Evolutionary conservation across 208 protist species (phyloP).

Genomic region (Naegleria gruberi): DNA sequence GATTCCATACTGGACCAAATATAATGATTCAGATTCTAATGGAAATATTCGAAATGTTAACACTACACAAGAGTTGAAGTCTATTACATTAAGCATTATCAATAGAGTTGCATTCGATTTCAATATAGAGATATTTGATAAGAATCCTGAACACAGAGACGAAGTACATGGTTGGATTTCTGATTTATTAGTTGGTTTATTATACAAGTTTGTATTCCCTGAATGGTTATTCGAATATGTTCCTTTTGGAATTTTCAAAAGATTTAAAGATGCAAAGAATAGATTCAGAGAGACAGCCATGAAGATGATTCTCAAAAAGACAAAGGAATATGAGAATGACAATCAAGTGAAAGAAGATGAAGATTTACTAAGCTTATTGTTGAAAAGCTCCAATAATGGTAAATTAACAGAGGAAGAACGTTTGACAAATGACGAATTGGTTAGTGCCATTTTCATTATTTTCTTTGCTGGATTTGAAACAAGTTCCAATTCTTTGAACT

Average conservation of each 20-base stretch:
- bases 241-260: too few species aligned
- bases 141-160: background rate
- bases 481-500: background rate
- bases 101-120: background rate
- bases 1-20: background rate
- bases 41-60: background rate
- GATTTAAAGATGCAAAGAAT: too few species aligned
- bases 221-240: too few species aligned
- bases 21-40: background rate
- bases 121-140: background rate
- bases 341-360: too few species aligned
- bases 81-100: background rate
- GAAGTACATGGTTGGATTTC: background rate
- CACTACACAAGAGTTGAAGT: background rate
- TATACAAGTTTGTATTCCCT: background rate
- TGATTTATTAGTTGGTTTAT: background rate
- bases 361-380: too few species aligned
- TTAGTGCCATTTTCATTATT: background rate
- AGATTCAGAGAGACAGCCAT: too few species aligned
- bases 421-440: background rate
- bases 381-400: too few species aligned
- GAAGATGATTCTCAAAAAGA: too few species aligned
- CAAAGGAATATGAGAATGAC: too few species aligned
- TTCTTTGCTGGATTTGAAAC: slow-evolving; percentile 1
- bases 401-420: too few species aligned